phyloP scores from a whole-genome alignment of 176 grass and related monocot species.

The Cenchrus purpureus region DNA sequence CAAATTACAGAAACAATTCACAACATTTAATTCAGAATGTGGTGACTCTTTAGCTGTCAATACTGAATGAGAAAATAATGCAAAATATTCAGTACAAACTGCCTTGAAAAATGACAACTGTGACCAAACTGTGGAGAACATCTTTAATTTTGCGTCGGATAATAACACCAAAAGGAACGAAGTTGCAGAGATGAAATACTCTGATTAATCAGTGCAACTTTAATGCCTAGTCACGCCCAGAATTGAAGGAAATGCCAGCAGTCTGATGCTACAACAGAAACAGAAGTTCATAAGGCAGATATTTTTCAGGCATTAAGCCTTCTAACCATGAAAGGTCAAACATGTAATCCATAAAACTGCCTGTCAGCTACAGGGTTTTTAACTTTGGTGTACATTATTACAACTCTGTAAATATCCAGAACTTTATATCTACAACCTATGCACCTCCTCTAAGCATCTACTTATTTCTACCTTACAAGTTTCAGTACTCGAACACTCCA shows the following conservation, averaged over 20 bases:
- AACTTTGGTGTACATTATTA: neutral
- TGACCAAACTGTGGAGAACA: too few relatives aligned
- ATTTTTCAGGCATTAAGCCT: neutral
- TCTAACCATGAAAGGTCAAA: neutral
- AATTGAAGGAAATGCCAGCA: neutral
- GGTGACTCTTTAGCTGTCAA: neutral
- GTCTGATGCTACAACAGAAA: neutral
- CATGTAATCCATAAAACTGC: neutral
- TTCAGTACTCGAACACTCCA: slow-evolving; percentile 6
- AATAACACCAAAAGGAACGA: neutral
- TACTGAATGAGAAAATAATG: neutral
- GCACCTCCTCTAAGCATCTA: slow-evolving; percentile 19
- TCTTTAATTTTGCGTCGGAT: too few relatives aligned
- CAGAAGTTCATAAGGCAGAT: neutral
- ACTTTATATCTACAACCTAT: neutral
- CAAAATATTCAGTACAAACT: neutral
- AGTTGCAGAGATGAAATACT: neutral
- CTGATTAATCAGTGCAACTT: neutral
- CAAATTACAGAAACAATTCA: neutral
- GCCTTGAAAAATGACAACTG: too few relatives aligned
- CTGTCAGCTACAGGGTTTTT: neutral
- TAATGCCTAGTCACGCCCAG: neutral
- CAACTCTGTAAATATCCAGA: slow-evolving; percentile 6
- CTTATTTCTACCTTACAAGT: neutral
- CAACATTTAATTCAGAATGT: neutral